Evolutionary conservation across 2,329 filamentous ascomycete species (phyloP).

Genomic region (Fusarium newnesense): DNA sequence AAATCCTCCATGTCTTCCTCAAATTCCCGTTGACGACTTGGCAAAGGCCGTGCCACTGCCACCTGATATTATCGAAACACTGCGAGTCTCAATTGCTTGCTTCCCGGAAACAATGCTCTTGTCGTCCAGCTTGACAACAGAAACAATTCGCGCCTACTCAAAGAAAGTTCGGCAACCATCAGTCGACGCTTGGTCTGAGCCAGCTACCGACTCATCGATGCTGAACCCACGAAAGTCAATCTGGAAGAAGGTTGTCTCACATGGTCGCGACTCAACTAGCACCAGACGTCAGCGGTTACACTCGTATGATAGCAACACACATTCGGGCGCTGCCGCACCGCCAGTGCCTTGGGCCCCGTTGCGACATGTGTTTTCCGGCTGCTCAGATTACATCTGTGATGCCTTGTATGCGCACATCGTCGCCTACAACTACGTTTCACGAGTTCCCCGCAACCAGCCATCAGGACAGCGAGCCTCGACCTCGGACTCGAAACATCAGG

Average conservation of each 20-base stretch:
- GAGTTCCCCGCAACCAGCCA: slow-evolving; percentile 42
- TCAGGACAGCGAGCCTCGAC: slow-evolving; percentile 26
- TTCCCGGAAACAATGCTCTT: slow-evolving; percentile 70
- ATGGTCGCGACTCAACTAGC: slow-evolving; percentile 36
- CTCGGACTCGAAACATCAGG: slow-evolving; percentile 36
- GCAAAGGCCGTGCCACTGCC: slow-evolving; percentile 60
- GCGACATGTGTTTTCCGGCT: slow-evolving; percentile 62
- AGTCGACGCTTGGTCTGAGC: slow-evolving; percentile 36
- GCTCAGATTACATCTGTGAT: slow-evolving; percentile 66
- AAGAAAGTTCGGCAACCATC: slow-evolving; percentile 61
- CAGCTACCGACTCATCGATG: slow-evolving; percentile 25
- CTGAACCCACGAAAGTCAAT: slow-evolving; percentile 44
- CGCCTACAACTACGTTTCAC: slow-evolving; percentile 67
- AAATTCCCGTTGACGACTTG: slow-evolving; percentile 49
- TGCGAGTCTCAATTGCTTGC: slow-evolving; percentile 63
- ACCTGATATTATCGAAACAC: slow-evolving; percentile 63
- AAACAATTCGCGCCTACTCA: slow-evolving; percentile 67
- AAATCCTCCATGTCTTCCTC: slow-evolving; percentile 44
- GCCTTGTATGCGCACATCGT: slow-evolving; percentile 69
- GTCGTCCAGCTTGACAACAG: slow-evolving; percentile 64
- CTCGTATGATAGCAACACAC: slow-evolving; percentile 17
- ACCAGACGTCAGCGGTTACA: slow-evolving; percentile 31
- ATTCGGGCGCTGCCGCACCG: slow-evolving; percentile 24
- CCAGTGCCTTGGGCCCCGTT: slow-evolving; percentile 57
- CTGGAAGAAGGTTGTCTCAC: slow-evolving; percentile 51